phyloP scores from a whole-genome alignment of 257 asterid species.

The Rubia yunnanensis region DNA sequence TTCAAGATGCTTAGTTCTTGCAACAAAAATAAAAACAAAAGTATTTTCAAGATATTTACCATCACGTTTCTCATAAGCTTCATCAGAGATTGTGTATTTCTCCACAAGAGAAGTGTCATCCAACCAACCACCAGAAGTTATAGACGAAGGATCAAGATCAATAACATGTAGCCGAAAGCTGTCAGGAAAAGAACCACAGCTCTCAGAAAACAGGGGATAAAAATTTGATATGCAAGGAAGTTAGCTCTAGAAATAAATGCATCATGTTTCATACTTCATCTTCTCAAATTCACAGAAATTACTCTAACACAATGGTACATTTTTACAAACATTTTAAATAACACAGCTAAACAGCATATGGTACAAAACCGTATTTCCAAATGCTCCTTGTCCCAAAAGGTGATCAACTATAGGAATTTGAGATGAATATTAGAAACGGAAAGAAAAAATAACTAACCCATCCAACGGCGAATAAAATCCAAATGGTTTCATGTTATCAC shows the following conservation, averaged over 20 bases:
- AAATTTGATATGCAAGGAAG: background rate
- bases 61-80: constrained; percentile 73
- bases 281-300: background rate
- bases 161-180: constrained; percentile 73
- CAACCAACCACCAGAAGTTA: constrained; percentile 97
- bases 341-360: background rate
- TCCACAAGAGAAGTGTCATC: constrained; percentile 94
- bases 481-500: constrained; percentile 51
- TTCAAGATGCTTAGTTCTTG: constrained; percentile 1
- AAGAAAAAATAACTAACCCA: constrained; percentile 40
- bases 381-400: background rate
- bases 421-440: background rate
- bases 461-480: constrained; percentile 88
- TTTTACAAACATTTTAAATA: background rate
- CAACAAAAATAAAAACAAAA: background rate
- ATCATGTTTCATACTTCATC: background rate
- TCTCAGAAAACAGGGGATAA: background rate
- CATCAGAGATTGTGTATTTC: constrained; percentile 89
- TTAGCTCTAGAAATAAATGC: background rate
- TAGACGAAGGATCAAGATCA: constrained; percentile 88
- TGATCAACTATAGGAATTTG: background rate
- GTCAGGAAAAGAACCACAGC: constrained; percentile 12
- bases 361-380: background rate
- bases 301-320: background rate
- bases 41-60: constrained; percentile 30